Evolutionary conservation across 805 yeast species (phyloP).

Genomic region (Ogataea angusta): DNA sequence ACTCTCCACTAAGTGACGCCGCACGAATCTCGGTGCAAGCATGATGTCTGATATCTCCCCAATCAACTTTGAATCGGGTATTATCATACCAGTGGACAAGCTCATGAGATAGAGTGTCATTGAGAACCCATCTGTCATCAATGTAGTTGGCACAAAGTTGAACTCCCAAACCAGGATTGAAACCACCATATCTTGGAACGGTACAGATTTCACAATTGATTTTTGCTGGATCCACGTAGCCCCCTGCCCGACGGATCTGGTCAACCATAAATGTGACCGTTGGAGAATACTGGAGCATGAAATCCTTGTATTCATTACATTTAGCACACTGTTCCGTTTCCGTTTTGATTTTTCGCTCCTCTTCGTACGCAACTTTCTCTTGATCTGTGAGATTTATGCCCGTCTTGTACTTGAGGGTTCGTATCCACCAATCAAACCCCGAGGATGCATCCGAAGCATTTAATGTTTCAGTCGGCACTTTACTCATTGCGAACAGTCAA

Average conservation of each 20-base stretch:
- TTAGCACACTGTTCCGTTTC: conserved; percentile 47
- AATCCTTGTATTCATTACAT: conserved; percentile 75
- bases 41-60: conserved; percentile 83
- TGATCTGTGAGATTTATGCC: conserved; percentile 59
- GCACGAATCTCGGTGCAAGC: conserved; percentile 98
- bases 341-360: conserved; percentile 34
- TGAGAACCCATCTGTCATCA: conserved; percentile 70
- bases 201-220: conserved; percentile 82
- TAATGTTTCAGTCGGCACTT: conserved; percentile 23
- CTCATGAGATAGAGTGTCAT: conserved; percentile 91
- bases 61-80: conserved; percentile 80
- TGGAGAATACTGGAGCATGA: conserved; percentile 80
- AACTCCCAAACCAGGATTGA: conserved; percentile 85
- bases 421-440: conserved; percentile 75
- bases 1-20: conserved; percentile 88
- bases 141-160: conserved; percentile 83
- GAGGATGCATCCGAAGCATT: conserved; percentile 29
- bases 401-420: conserved; percentile 65
- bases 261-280: conserved; percentile 83
- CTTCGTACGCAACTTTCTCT: conserved; percentile 55
- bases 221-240: conserved; percentile 47
- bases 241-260: conserved; percentile 64
- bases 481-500: not conserved
- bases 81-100: conserved; percentile 92
- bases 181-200: conserved; percentile 86